These are phyloP conservation scores for Pluteus cervinus DNA, from an alignment of 768 basidiomycete species.

Conservation along the genomic window DNA sequence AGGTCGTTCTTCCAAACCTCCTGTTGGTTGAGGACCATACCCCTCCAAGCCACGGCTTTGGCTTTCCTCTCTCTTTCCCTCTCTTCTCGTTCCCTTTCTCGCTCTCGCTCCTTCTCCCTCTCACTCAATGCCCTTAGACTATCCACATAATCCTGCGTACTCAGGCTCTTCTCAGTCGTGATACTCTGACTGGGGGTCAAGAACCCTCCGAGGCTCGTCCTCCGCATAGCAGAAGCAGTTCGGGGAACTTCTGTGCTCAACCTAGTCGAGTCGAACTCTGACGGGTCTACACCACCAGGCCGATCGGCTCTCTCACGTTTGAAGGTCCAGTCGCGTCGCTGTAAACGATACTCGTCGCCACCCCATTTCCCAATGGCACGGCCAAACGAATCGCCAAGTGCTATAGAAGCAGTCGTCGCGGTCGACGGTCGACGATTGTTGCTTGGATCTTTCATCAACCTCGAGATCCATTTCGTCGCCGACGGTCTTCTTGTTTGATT, in stretches of 20 bases:
- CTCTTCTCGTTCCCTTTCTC: constrained; percentile 8
- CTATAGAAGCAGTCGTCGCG: constrained; percentile 16
- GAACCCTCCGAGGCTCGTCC: constrained; percentile 9
- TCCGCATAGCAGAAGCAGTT: constrained; percentile 6
- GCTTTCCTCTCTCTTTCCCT: constrained; percentile 18
- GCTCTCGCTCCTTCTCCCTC: constrained; percentile 11
- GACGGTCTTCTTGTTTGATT: not conserved
- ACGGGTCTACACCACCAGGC: constrained; percentile 4
- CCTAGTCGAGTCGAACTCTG: too few species aligned
- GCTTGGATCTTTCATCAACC: constrained; percentile 3
- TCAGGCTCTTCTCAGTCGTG: constrained; percentile 15
- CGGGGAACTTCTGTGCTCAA: not conserved
- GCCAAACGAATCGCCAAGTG: constrained; percentile 36
- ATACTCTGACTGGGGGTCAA: constrained; percentile 25
- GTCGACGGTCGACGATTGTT: constrained; percentile 35
- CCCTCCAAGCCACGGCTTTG: constrained; percentile 30
- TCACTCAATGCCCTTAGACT: constrained; percentile 1
- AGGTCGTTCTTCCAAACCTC: constrained; percentile 65
- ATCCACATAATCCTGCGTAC: not conserved
- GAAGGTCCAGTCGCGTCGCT: constrained; percentile 54
- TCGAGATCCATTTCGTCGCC: constrained; percentile 5
- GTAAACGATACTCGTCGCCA: constrained; percentile 38
- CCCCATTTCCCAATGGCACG: constrained; percentile 33
- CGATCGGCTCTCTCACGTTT: constrained; percentile 43
- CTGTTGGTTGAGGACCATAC: constrained; percentile 45